A percentile compares a stretch with the other conserved stretches of the same genome.
phyloP scores from a whole-genome alignment of 768 basidiomycete genomes.

The Collybia sp. region DNA sequence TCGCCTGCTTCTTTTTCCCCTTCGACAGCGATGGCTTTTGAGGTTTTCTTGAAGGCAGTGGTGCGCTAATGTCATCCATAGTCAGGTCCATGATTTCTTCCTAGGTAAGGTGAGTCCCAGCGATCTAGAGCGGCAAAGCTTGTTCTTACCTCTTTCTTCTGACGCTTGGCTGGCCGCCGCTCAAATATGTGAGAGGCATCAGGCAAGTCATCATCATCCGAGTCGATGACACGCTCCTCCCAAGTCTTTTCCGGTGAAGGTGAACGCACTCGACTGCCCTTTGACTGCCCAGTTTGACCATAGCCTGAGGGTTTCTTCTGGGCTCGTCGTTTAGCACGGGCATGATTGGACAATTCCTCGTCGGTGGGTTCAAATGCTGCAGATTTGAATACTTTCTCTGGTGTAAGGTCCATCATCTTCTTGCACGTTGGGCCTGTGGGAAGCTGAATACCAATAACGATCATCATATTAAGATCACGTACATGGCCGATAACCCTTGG shows the following conservation, averaged over 20 bases:
- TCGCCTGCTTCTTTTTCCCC: conserved; percentile 16
- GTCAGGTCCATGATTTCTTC: conserved; percentile 19
- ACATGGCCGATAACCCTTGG: conserved; percentile 60
- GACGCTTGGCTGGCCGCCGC: conserved; percentile 25
- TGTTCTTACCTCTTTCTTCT: conserved; percentile 19
- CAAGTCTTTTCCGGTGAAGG: conserved; percentile 20
- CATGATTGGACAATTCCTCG: conserved; percentile 44
- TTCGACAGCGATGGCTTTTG: conserved; percentile 18
- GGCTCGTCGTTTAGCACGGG: conserved; percentile 26
- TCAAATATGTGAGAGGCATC: conserved; percentile 39
- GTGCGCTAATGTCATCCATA: conserved; percentile 23
- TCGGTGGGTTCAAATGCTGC: conserved; percentile 66
- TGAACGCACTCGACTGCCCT: conserved; percentile 18
- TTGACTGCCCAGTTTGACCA: background rate
- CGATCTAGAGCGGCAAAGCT: background rate
- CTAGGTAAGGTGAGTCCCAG: conserved; percentile 2
- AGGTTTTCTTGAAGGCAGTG: conserved; percentile 10
- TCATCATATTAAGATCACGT: conserved; percentile 12
- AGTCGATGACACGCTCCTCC: conserved; percentile 25
- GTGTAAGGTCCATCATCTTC: conserved; percentile 51
- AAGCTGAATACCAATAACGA: background rate
- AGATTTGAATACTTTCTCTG: conserved; percentile 51
- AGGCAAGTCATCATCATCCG: conserved; percentile 51
- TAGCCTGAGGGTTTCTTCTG: conserved; percentile 10
- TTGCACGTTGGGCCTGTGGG: conserved; percentile 62